Base-by-base conservation (phyloP, 2,329 filamentous ascomycete genomes). In the Pseudomassariella vexata region DNA sequence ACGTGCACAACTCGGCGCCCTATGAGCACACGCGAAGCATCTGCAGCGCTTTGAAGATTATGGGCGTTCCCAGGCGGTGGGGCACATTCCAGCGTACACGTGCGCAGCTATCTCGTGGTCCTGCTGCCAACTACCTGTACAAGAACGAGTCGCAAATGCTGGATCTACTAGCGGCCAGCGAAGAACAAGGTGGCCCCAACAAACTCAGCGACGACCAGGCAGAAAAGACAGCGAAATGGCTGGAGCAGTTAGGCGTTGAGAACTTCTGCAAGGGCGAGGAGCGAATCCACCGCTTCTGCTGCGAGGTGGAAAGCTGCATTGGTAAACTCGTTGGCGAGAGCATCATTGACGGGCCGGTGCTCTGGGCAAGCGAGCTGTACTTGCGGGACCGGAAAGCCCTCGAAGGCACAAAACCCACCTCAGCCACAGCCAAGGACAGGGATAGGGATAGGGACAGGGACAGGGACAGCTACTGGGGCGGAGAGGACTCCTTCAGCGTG, bases 161-260 rank as follows among this genome's bases (percentile, higher is more conserved):
- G 55, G 88, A 95, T 39, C 73, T 95, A 9, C 73, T 96, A 52
- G 87, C 89, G 19, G 88, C 88, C 5, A 69, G 76, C 0, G 79
- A 83, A 35, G 85, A 85, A 32, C 85, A 94, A 46, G 90, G 89
- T 9, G 90, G 92, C 0, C 86, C 87, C 0, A 94, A 94, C 56
- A 98, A 98, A 57, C 71, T 98, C 9, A 89, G 86, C n/a, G 90
- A 96, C 52, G 87, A 95, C 34, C 92, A 96, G 55, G 82, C 89
- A 0, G 86, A 94, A 31, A 79, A 88, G 44, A 95, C 88, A 0
- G 66, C 74, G 14, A 76, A 79, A 35, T 98, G 90, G 87, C 68
- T 96, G 32, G 78, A 83, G 29, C 78, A 84, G 44, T 82, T 81
- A 42, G 79, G 79, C 10, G 82, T 96, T 19, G 87, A 94, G 54